Evolutionary conservation across 202 grass and related monocot species (phyloP).

Genomic region (Zizania palustris): DNA sequence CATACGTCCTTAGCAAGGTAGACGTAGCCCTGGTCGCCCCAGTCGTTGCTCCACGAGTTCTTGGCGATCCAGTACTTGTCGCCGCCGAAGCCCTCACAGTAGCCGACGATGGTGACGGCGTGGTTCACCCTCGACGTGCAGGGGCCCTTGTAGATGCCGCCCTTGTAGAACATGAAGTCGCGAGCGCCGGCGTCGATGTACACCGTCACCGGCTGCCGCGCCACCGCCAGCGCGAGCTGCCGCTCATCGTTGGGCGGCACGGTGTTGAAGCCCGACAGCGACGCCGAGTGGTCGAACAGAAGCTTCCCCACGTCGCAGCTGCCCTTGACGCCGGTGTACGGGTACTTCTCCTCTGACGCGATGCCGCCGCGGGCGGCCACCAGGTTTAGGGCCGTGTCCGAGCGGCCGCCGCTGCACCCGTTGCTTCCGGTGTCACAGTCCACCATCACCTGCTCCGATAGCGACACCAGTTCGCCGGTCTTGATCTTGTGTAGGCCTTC

Average conservation of each 20-base stretch:
- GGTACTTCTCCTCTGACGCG: constrained; percentile 40
- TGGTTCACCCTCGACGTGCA: constrained; percentile 42
- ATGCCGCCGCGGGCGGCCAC: constrained; percentile 37
- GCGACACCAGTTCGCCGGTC: constrained; percentile 42
- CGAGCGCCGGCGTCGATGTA: constrained; percentile 24
- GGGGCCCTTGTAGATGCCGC: constrained; percentile 36
- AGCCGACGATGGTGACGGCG: constrained; percentile 45
- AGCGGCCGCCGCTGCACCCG: constrained; percentile 40
- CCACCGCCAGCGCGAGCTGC: constrained; percentile 8
- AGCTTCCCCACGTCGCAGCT: constrained; percentile 1
- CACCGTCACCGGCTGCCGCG: constrained; percentile 44
- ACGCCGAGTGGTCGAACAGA: not conserved
- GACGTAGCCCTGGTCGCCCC: constrained; percentile 50
- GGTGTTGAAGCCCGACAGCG: constrained; percentile 23
- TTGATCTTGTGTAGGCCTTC: constrained; percentile 61
- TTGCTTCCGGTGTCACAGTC: constrained; percentile 40
- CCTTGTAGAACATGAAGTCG: constrained; percentile 44
- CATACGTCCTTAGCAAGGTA: constrained; percentile 39
- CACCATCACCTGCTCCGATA: constrained; percentile 55
- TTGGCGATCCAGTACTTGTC: constrained; percentile 55
- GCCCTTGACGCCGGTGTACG: constrained; percentile 30
- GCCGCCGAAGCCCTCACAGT: constrained; percentile 19
- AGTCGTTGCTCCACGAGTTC: constrained; percentile 58
- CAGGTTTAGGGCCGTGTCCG: constrained; percentile 37
- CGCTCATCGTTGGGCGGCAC: constrained; percentile 28